phyloP scores from a whole-genome alignment of 202 grass and related monocot species.

The Sporobolus alterniflorus region DNA sequence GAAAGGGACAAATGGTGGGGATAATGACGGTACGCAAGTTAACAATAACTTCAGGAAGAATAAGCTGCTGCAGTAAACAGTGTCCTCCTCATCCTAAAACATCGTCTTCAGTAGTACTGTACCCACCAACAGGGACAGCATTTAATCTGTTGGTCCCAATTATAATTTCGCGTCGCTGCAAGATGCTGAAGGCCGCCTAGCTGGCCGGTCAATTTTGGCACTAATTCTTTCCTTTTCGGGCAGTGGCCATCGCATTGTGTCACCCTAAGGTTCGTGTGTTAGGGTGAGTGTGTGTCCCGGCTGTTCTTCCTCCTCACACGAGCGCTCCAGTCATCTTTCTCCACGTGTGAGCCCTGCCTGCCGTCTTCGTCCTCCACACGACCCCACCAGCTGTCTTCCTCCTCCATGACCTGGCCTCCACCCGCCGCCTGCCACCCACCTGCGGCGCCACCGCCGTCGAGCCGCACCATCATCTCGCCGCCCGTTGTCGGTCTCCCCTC shows the following conservation, averaged over 20 bases:
- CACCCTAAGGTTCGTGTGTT: too few species aligned
- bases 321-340: too few species aligned
- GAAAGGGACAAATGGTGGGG: not conserved
- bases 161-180: not conserved
- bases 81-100: not conserved
- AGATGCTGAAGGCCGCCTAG: not conserved
- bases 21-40: not conserved
- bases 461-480: too few species aligned
- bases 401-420: too few species aligned
- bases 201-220: slow-evolving; percentile 17
- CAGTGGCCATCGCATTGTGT: slow-evolving; percentile 5
- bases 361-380: too few species aligned
- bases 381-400: too few species aligned
- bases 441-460: too few species aligned
- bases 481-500: too few species aligned
- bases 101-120: not conserved
- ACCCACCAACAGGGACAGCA: not conserved
- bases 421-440: too few species aligned
- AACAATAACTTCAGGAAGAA: not conserved
- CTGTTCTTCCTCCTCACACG: too few species aligned
- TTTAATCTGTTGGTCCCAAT: slow-evolving; percentile 5
- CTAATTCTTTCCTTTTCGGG: slow-evolving; percentile 45
- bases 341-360: too few species aligned
- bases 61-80: not conserved
- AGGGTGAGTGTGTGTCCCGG: too few species aligned